Evolutionary conservation across 148 eudicot genomes (phyloP).

Genomic region (Chenopodium quinoa): DNA sequence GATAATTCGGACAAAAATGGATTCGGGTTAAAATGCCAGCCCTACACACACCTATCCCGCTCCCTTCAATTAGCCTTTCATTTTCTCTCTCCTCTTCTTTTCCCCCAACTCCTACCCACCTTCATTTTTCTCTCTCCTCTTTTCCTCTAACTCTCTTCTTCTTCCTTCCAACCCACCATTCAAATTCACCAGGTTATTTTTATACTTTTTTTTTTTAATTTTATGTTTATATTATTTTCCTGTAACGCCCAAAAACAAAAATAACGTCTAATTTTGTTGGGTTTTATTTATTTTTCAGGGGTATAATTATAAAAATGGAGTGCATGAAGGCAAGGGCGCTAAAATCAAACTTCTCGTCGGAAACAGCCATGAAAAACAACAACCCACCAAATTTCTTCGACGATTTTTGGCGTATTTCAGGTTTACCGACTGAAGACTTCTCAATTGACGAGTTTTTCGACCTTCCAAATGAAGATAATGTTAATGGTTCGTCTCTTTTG

Average conservation of each 20-base stretch:
- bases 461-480: slow-evolving; percentile 50
- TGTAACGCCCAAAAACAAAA: slow-evolving; percentile 5
- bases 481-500: slow-evolving; percentile 2
- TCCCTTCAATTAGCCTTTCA: too few relatives aligned
- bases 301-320: slow-evolving; percentile 38
- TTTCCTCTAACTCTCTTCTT: background rate
- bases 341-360: slow-evolving; percentile 63
- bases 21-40: too few relatives aligned
- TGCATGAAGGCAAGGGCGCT: slow-evolving; percentile 71
- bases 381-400: slow-evolving; percentile 32
- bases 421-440: slow-evolving; percentile 46
- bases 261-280: too few relatives aligned
- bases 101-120: too few relatives aligned
- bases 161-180: background rate
- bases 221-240: background rate
- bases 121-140: too few relatives aligned
- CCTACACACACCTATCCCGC: too few relatives aligned
- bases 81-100: too few relatives aligned
- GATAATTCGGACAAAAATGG: too few relatives aligned
- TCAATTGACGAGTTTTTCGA: slow-evolving; percentile 77
- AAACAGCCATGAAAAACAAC: slow-evolving; percentile 37
- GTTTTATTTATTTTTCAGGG: too few relatives aligned
- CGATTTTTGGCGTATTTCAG: slow-evolving; percentile 38
- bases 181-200: background rate
- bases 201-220: background rate